Evolutionary conservation across 23 red algal species (phyloP), one percentile per base, ranked within the genome.

Genomic region (Gracilaria domingensis): DNA sequence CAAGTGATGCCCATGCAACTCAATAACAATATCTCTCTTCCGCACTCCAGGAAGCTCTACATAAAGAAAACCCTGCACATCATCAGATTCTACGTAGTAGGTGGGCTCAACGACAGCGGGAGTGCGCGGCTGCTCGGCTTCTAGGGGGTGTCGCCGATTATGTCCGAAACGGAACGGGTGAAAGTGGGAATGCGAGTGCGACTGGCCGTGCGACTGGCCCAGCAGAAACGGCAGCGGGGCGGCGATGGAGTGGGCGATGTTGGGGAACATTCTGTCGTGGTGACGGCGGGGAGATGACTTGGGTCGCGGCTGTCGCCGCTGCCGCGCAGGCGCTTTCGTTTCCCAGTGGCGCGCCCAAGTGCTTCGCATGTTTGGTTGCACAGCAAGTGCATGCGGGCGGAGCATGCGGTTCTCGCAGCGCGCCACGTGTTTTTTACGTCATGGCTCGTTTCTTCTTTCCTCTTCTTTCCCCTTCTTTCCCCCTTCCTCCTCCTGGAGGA

Each of bases 21-120:
- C 72, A 30, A 77, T 77, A 5, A 40, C 21, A 51, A 77, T 77
- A 51, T 77, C 72, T 26, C 45, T 77, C 72, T 77, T 77, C 45
- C 45, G 23, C n/a, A 77, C 72, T 3, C 72, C 72, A 51, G 72
- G 72, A 49, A 77, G 38, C 21, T 77, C 72, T 12, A 77, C 72
- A 42, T 77, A 77, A 6, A 77, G 45, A 50, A 49, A 77, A 26
- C 72, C 72, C 39, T 77, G 40, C 42, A 30, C 45, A 25, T 77
- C 45, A 51, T 77, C 72, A 23, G 72, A 50, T 51, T 77, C 72
- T 2, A 50, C 20, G 20, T 49, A 77, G 72, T 77, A 77, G 0
- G 38, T 77, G 20, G 72, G 72, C 34, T 77, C 72, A 16, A 77
- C 72, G 6, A 77, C 72, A 34, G 30, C 18, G 7, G 72, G 5